Conservation (phyloP, 768 basidiomycete species). For the Sporobolomyces phaffii region DNA sequence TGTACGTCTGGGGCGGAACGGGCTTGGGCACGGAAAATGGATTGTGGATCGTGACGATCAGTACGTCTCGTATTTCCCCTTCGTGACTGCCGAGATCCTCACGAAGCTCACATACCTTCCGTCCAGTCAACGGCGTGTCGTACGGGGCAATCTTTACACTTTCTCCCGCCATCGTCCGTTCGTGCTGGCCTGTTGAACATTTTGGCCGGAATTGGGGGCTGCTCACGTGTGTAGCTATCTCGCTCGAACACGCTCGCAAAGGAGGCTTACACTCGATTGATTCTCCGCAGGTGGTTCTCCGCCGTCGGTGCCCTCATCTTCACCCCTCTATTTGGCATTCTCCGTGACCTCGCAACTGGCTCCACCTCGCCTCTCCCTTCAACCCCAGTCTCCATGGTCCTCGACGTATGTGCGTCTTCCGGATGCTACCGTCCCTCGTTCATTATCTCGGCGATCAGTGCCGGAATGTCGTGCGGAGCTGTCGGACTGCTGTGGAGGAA, state of each 20-base stretch:
- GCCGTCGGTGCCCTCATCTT: constrained; percentile 31
- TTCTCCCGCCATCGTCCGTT: constrained; percentile 21
- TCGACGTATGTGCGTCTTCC: constrained; percentile 5
- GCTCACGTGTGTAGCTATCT: constrained; percentile 23
- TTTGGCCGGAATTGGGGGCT: constrained; percentile 37
- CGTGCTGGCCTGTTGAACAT: constrained; percentile 9
- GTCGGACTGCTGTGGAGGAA: constrained; percentile 8
- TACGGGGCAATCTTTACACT: constrained; percentile 35
- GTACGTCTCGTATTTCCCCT: too few relatives aligned
- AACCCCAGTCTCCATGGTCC: neutral
- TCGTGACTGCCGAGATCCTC: too few relatives aligned
- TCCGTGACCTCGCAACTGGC: constrained; percentile 21
- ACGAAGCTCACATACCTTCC: neutral
- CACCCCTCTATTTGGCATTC: constrained; percentile 30
- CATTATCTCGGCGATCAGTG: constrained; percentile 11
- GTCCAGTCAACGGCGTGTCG: constrained; percentile 11
- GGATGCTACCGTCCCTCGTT: constrained; percentile 22
- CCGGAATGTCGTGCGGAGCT: neutral
- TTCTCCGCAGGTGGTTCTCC: constrained; percentile 26
- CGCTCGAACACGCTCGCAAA: neutral
- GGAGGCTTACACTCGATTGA: too few relatives aligned
- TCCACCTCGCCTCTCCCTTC: neutral
- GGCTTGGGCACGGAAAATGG: constrained; percentile 4
- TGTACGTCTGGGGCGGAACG: constrained; percentile 18
- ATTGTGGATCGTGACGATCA: constrained; percentile 31